Evolutionary conservation across 768 basidiomycete species (phyloP), one percentile per base, ranked within the genome.

Genomic region (Myochromella boudieri): DNA sequence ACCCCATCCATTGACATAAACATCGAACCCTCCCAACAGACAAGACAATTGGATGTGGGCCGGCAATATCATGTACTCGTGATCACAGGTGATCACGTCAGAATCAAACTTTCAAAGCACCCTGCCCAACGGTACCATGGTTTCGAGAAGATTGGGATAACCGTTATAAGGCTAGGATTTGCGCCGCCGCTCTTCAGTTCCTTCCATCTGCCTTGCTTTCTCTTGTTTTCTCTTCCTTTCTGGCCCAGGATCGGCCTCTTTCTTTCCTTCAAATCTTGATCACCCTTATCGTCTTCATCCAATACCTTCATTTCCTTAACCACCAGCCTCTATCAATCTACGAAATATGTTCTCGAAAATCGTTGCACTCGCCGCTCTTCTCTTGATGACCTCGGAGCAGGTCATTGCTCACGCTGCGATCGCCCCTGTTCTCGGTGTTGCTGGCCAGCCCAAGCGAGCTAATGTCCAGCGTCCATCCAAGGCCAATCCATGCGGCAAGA

Each of bases 341-440:
- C 33, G n/a, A 18, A 38, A 51, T 11, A 56, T 56, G 58, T 55
- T 56, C 41, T 47, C 53, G 11, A 51, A 49, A 26, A 20, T 44
- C 17, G 36, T 53, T 29, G 44, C 44, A 25, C 22, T 48, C 10
- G 44, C 33, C 37, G 24, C 34, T 10, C 14, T 56, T 22, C 33
- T 37, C 11, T 22, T 57, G 48, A 47, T 44, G 17, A 27, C 52
- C 41, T 44, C 48, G 17, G 43, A 22, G 12, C 50, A 59, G 34
- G 58, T 27, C 15, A 36, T 51, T 10, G 50, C 57, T 3, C 54
- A 55, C 28, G 72, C 76, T 8, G 61, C 54, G 3, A 60, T 80
- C 27, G 37, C 67, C 7, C 77, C 77, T 36, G 68, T 66, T 8
- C 70, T 78, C 54, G 69, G 67, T 29, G 63, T 68, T 14, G 37